Percentiles rank a stretch among this genome's conserved stretches.
phyloP scores from a whole-genome alignment of 2,329 filamentous ascomycete species.

The Cladophialophora yegresii region DNA sequence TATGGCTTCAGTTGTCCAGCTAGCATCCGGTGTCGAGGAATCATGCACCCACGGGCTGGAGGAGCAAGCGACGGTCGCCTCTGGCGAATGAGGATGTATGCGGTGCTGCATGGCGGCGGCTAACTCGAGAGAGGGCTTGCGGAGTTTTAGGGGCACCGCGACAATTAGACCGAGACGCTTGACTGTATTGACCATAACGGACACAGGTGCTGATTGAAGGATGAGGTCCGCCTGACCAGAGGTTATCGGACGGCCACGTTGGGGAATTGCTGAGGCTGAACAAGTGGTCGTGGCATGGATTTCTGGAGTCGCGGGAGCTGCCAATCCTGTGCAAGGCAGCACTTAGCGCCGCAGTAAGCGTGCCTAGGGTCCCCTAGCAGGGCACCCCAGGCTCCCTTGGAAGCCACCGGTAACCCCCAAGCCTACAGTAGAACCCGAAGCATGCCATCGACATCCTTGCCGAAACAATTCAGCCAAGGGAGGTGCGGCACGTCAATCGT shows the following conservation, averaged over 20 bases:
- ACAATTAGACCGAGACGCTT: background rate
- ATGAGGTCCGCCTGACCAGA: background rate
- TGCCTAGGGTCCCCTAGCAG: background rate
- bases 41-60: background rate
- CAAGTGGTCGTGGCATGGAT: background rate
- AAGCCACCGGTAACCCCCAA: background rate
- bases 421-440: background rate
- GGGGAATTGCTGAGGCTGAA: background rate
- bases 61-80: background rate
- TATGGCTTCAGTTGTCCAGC: background rate
- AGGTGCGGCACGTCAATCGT: background rate
- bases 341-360: background rate
- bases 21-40: background rate
- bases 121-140: background rate
- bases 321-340: background rate
- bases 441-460: background rate
- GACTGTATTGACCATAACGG: background rate
- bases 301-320: too few relatives aligned
- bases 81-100: background rate
- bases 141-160: background rate
- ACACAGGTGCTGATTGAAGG: background rate
- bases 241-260: background rate
- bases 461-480: background rate
- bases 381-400: background rate
- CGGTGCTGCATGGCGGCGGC: background rate